A percentile compares a stretch with the other conserved stretches of the same genome.
Evolutionary conservation across 2,329 filamentous ascomycete species (phyloP).

Genomic region (Microdochium nivale): DNA sequence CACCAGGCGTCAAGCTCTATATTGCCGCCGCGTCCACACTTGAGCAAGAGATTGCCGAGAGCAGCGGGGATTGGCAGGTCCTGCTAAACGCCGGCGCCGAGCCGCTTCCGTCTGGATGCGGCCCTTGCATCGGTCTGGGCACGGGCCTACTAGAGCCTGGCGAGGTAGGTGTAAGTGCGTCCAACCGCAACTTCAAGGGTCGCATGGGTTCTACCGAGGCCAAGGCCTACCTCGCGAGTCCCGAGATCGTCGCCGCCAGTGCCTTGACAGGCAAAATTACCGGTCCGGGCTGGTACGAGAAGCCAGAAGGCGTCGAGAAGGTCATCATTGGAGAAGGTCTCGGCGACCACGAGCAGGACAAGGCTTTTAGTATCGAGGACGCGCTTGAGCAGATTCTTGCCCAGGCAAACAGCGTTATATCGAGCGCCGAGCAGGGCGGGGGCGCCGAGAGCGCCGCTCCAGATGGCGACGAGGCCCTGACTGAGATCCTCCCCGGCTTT

Average conservation of each 20-base stretch:
- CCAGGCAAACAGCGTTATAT: constrained; percentile 57
- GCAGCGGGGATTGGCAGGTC: constrained; percentile 75
- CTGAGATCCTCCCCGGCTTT: constrained; percentile 76
- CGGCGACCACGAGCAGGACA: constrained; percentile 53
- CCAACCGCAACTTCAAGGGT: constrained; percentile 86
- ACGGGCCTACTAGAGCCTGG: constrained; percentile 71
- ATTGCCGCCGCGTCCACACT: constrained; percentile 75
- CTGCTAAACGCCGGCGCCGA: constrained; percentile 73
- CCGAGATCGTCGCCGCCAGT: constrained; percentile 87
- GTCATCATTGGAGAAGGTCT: constrained; percentile 65
- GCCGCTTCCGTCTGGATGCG: constrained; percentile 65
- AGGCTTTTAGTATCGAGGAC: constrained; percentile 58
- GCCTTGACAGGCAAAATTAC: constrained; percentile 65
- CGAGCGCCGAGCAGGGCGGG: constrained; percentile 37
- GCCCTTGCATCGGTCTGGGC: constrained; percentile 76
- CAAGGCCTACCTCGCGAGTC: constrained; percentile 78
- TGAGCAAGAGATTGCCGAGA: constrained; percentile 72
- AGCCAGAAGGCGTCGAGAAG: constrained; percentile 58
- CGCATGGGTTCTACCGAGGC: constrained; percentile 77
- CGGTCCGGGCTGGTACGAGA: constrained; percentile 71
- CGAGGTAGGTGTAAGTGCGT: constrained; percentile 79
- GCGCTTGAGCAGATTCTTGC: constrained; percentile 63
- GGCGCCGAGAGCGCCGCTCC: constrained; percentile 13
- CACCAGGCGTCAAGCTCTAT: constrained; percentile 73
- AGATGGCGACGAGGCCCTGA: constrained; percentile 34